These are phyloP conservation scores for Yamadazyma olivae DNA, from an alignment of 805 yeast species.

Conservation along the genomic window DNA sequence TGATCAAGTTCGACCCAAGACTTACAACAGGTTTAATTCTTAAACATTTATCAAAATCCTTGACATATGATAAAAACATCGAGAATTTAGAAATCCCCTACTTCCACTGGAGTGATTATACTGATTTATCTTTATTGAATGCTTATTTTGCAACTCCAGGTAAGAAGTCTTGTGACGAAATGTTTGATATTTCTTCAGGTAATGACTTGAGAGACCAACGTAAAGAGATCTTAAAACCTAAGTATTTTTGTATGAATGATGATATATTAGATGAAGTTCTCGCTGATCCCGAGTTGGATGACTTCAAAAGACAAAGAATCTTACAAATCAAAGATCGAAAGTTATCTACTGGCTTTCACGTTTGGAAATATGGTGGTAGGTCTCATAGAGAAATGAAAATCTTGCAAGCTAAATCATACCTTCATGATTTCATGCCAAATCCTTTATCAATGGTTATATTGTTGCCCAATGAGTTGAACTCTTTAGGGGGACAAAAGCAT, in stretches of 20 bases:
- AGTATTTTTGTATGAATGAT: conserved; percentile 24
- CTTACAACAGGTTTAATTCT: conserved; percentile 22
- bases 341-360: conserved; percentile 36
- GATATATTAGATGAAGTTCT: conserved; percentile 14
- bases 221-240: conserved; percentile 11
- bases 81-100: conserved; percentile 14
- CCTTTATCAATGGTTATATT: conserved; percentile 32
- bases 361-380: conserved; percentile 31
- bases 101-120: conserved; percentile 35
- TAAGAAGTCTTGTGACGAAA: conserved; percentile 16
- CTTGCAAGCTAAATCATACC: conserved; percentile 35
- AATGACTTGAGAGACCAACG: conserved; percentile 6
- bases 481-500: conserved; percentile 7
- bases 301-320: background rate
- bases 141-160: conserved; percentile 11
- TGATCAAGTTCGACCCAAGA: conserved; percentile 26
- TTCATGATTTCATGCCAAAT: conserved; percentile 40
- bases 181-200: conserved; percentile 16
- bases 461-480: conserved; percentile 18
- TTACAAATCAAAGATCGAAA: conserved; percentile 6
- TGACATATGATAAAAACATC: conserved; percentile 5
- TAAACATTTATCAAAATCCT: conserved; percentile 14
- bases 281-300: background rate
- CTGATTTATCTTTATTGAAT: conserved; percentile 21
- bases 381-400: conserved; percentile 23